A percentile compares a stretch with the other conserved stretches of the same genome.
phyloP scores from a whole-genome alignment of 495 filamentous ascomycete species.

The Penicillium cinerascens region DNA sequence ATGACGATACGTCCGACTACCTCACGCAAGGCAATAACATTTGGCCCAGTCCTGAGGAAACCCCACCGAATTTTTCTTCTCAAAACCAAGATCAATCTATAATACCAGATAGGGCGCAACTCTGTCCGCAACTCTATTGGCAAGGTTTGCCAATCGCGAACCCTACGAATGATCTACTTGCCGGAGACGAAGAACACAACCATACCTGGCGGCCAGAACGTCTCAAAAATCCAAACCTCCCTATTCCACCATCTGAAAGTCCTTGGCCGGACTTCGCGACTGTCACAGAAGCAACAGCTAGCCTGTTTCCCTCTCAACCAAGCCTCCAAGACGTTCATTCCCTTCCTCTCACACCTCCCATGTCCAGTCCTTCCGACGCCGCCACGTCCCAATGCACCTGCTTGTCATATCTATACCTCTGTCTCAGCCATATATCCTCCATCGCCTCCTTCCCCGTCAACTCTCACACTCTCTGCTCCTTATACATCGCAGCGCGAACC shows the following conservation, averaged over 20 bases:
- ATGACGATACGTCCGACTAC: slow-evolving; percentile 24
- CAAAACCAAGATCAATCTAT: slow-evolving; percentile 3
- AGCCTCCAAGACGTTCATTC: slow-evolving; percentile 23
- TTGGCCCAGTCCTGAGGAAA: slow-evolving; percentile 26
- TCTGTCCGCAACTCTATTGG: slow-evolving; percentile 28
- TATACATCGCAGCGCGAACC: slow-evolving; percentile 54
- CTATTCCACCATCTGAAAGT: slow-evolving; percentile 29
- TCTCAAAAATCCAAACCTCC: slow-evolving; percentile 20
- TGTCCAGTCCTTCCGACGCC: slow-evolving; percentile 21
- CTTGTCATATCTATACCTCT: slow-evolving; percentile 45
- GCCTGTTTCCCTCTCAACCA: slow-evolving; percentile 26
- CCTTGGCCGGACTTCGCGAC: slow-evolving; percentile 47
- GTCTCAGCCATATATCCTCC: slow-evolving; percentile 43
- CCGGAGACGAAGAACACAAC: slow-evolving; percentile 27
- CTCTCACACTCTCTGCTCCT: slow-evolving; percentile 49
- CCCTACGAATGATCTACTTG: slow-evolving; percentile 17
- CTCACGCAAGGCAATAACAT: slow-evolving; percentile 12
- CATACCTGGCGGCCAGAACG: slow-evolving; percentile 28
- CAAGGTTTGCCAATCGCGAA: slow-evolving; percentile 11
- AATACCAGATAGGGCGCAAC: slow-evolving; percentile 16
- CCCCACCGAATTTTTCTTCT: slow-evolving; percentile 11
- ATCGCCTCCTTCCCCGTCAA: slow-evolving; percentile 41
- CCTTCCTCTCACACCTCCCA: slow-evolving; percentile 27
- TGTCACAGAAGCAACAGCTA: slow-evolving; percentile 35
- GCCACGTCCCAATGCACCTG: slow-evolving; percentile 35